Base-by-base conservation (phyloP, 768 basidiomycete species). In the Kwoniella pini region DNA sequence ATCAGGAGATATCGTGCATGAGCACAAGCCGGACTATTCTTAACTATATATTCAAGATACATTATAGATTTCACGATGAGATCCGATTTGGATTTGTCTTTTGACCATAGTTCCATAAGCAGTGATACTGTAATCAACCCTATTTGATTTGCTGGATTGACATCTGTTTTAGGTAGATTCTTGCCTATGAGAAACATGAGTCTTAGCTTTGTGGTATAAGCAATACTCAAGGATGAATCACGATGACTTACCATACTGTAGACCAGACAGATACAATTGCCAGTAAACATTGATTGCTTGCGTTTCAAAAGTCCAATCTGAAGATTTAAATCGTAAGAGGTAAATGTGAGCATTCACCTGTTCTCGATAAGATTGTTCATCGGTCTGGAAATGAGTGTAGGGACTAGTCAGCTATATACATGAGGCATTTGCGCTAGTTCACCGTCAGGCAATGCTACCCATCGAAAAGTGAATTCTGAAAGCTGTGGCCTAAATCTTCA, bases 231-330 rank as follows among this genome's bases (percentile, higher is more conserved):
- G n/a, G 15, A 36, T 17, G 3, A n/a, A 22, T 9, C 45, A 40
- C n/a, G n/a, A n/a, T n/a, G n/a, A 63, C 70, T 45, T n/a, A 71
- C 72, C 72, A 58, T 74, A 70, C 36, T 44, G 43, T 10, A 61
- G 27, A 7, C 72, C 72, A 7, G 57, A 55, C 13, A 44, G 19
- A 40, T 71, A 74, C 44, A 70, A 44, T 26, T 53, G 30, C 70
- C 70, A 71, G 2, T 65, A 57, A 19, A 39, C n/a, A 21, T 44
- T 24, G 11, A 65, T 48, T 4, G 68, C 64, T 1, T 58, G 45
- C 21, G 52, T 28, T 2, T 49, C 44, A 13, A 66, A 57, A 12
- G 11, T 31, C 67, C 66, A 68, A 0, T 44, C 63, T 13, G 4
- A 24, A 0, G 57, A 19, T 19, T 39, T 42, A 15, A 52, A 27